Evolutionary conservation across 2,329 filamentous ascomycete genomes (phyloP).

Genomic region (Zymoseptoria crescenta): DNA sequence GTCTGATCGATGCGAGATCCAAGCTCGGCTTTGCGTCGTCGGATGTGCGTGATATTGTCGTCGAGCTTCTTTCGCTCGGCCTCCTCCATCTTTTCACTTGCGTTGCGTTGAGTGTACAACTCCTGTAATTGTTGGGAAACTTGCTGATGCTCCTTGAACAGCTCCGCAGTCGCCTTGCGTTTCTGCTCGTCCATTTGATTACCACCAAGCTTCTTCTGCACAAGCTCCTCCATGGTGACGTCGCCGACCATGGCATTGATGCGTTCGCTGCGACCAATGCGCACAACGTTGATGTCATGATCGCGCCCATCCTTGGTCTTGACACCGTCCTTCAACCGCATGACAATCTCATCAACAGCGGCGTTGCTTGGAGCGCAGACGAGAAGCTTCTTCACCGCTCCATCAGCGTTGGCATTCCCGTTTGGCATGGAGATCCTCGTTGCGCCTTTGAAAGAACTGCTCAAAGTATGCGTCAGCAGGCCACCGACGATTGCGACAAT

Average conservation of each 20-base stretch:
- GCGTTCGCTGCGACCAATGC: conserved; percentile 81
- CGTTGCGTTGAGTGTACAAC: conserved; percentile 60
- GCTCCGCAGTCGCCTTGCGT: conserved; percentile 50
- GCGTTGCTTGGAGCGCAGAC: conserved; percentile 98
- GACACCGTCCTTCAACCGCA: conserved; percentile 81
- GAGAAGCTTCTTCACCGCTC: conserved; percentile 72
- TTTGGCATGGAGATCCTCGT: conserved; percentile 32
- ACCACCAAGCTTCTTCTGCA: conserved; percentile 60
- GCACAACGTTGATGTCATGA: conserved; percentile 77
- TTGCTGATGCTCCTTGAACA: conserved; percentile 62
- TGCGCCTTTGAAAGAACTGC: conserved; percentile 32
- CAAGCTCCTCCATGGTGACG: conserved; percentile 87
- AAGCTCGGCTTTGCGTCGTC: conserved; percentile 66
- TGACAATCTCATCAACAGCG: conserved; percentile 89
- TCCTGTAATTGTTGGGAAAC: conserved; percentile 59
- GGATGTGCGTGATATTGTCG: conserved; percentile 69
- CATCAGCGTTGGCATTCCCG: conserved; percentile 18
- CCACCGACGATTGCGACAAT: conserved; percentile 94
- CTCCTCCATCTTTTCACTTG: conserved; percentile 20
- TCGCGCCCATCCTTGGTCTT: conserved; percentile 65
- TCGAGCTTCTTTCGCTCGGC: conserved; percentile 57
- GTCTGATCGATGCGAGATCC: conserved; percentile 78
- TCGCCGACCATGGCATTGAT: conserved; percentile 85
- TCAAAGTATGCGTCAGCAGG: conserved; percentile 57
- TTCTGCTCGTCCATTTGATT: conserved; percentile 31